Base-by-base conservation (phyloP, 2,329 filamentous ascomycete species). In the Calonectria honghensis region DNA sequence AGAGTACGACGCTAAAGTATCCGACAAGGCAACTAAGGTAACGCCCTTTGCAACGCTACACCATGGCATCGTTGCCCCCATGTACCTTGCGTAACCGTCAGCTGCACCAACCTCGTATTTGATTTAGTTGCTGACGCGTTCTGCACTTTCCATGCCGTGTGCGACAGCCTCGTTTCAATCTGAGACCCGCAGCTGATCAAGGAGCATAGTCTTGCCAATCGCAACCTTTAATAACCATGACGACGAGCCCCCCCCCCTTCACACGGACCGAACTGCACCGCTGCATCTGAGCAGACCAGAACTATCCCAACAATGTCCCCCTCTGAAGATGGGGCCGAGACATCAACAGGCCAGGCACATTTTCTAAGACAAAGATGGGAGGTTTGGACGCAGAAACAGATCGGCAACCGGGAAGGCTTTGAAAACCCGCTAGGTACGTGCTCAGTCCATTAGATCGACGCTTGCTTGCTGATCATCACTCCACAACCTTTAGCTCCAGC, bases 211-310 rank as follows among this genome's bases (percentile, higher is more conserved):
- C 35, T 61, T 61, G 37, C 57, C 57, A 61, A 61, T 61, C 35
- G 57, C 35, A 61, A 41, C n/a, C 57, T 41, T 61, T 61, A 39
- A 41, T 61, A 61, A 61, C n/a, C n/a, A 61, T 24, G 35, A 10
- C 7, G 32, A 16, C 18, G 57, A 39, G n/a, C 35, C 57, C 35
- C 57, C 57, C 35, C 57, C 57, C 57, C 57, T 61, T 32, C 9
- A 9, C 14, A 14, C n/a, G 29, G n/a, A 10, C 24, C 35, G 16
- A 24, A 27, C 13, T 61, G 57, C 35, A 24, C 6, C 13, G 13
- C n/a, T 41, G n/a, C 11, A 41, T 6, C 4, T 3, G n/a, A 41
- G 1, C 2, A 39, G 13, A 41, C 14, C n/a, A 29, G 13, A 13
- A 39, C 11, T 14, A 27, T 27, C 13, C n/a, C 13, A 61, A 29